These are phyloP conservation scores for Phytophthora hybrid DNA, from an alignment of 352 stramenopile genomes.

Conservation along the genomic window DNA sequence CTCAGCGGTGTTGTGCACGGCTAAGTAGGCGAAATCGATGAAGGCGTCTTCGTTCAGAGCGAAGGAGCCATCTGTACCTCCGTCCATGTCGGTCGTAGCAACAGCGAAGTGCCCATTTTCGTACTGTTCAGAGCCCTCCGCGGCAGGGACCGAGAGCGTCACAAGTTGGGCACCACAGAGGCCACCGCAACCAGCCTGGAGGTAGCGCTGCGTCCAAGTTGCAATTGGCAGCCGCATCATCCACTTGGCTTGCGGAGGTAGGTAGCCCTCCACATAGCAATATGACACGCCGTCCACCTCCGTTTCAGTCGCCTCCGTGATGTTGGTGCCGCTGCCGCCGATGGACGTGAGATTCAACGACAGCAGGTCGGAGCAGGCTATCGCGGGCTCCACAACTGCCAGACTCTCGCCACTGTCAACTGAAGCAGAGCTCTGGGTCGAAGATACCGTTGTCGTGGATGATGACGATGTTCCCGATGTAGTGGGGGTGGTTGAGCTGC, in stretches of 20 bases:
- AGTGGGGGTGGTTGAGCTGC: conserved; percentile 12
- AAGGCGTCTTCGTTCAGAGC: conserved; percentile 36
- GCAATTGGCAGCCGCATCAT: conserved; percentile 38
- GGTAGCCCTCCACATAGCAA: conserved; percentile 42
- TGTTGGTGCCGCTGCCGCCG: conserved; percentile 30
- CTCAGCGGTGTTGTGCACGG: conserved; percentile 40
- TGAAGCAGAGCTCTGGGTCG: conserved; percentile 10
- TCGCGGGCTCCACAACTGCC: conserved; percentile 32
- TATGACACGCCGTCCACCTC: conserved; percentile 38
- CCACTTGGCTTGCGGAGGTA: conserved; percentile 40
- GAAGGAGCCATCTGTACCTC: conserved; percentile 37
- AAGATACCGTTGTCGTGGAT: not conserved
- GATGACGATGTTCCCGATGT: not conserved
- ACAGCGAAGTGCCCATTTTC: conserved; percentile 43
- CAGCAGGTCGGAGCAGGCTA: conserved; percentile 30
- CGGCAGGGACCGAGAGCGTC: conserved; percentile 30
- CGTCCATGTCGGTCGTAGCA: conserved; percentile 44
- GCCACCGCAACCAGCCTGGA: conserved; percentile 44
- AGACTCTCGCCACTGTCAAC: conserved; percentile 29
- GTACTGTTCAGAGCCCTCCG: conserved; percentile 27
- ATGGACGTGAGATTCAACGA: conserved; percentile 36
- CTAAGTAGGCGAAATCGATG: conserved; percentile 44
- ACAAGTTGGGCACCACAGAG: conserved; percentile 33
- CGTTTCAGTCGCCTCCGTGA: conserved; percentile 31
- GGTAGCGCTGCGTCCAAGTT: conserved; percentile 51